A percentile compares a stretch with the other conserved stretches of the same genome.
phyloP scores from a whole-genome alignment of 257 asterid genomes.

The Nyctanthes arbortristis region DNA sequence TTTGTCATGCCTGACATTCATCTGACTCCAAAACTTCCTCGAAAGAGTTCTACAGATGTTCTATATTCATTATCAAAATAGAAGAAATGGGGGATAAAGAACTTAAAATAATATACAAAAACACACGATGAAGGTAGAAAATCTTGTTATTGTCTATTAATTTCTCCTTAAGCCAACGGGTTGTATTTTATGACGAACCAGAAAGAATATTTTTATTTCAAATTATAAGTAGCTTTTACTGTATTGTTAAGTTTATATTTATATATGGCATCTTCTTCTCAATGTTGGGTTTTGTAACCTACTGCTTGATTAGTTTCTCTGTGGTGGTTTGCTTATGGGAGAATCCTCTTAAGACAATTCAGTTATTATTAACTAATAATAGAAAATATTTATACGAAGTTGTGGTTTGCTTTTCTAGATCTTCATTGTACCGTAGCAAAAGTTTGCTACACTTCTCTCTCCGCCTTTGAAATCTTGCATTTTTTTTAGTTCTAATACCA shows the following conservation, averaged over 20 bases:
- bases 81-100: no score
- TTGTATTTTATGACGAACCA: no score
- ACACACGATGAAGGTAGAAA: no score
- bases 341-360: not conserved
- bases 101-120: no score
- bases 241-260: not conserved
- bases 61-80: not conserved
- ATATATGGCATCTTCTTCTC: not conserved
- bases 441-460: slow-evolving; percentile 6
- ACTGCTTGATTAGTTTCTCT: not conserved
- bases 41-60: not conserved
- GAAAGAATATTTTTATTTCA: not conserved
- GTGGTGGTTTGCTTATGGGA: slow-evolving; percentile 13
- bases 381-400: no score
- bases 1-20: not conserved
- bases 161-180: no score
- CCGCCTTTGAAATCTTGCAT: not conserved
- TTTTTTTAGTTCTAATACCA: slow-evolving; percentile 3
- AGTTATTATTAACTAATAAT: not conserved
- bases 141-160: no score
- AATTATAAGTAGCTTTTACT: not conserved
- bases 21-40: not conserved
- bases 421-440: not conserved
- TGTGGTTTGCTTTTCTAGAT: not conserved
- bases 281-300: not conserved